phyloP scores from a whole-genome alignment of 768 basidiomycete genomes.

The Hortiboletus flavorubellus region DNA sequence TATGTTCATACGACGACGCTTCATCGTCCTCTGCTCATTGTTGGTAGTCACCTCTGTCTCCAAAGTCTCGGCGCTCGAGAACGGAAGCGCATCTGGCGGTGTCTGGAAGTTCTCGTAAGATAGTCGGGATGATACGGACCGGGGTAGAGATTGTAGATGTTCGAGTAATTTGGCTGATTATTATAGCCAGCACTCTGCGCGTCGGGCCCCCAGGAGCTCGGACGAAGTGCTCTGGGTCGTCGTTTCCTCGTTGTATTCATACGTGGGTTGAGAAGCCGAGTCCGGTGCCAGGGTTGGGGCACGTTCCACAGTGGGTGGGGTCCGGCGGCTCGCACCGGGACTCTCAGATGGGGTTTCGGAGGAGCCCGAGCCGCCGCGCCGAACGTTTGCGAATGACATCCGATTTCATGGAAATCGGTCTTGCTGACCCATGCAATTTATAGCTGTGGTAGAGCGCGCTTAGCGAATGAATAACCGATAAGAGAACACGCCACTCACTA shows the following conservation, averaged over 20 bases:
- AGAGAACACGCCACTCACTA: constrained; percentile 48
- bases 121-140: constrained; percentile 78
- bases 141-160: constrained; percentile 50
- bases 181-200: constrained; percentile 24
- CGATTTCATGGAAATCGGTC: constrained; percentile 89
- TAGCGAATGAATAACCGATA: constrained; percentile 1
- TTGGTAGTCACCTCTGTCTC: constrained; percentile 37
- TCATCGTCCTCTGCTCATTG: constrained; percentile 43
- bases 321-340: constrained; percentile 68
- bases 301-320: constrained; percentile 58
- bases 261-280: constrained; percentile 57
- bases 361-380: constrained; percentile 48
- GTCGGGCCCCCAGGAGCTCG: constrained; percentile 45
- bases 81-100: constrained; percentile 51
- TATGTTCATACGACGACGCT: constrained; percentile 72
- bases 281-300: constrained; percentile 72
- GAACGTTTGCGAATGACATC: constrained; percentile 86
- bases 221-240: constrained; percentile 41
- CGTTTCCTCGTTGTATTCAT: constrained; percentile 49
- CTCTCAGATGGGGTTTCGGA: constrained; percentile 74
- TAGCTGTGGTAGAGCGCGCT: constrained; percentile 41
- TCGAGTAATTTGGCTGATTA: constrained; percentile 29
- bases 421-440: constrained; percentile 80
- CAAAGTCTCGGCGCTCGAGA: constrained; percentile 44
- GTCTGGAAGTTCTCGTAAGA: constrained; percentile 45